phyloP scores from a whole-genome alignment of 108 stramenopile species.

The Licmophora abbreviata region DNA sequence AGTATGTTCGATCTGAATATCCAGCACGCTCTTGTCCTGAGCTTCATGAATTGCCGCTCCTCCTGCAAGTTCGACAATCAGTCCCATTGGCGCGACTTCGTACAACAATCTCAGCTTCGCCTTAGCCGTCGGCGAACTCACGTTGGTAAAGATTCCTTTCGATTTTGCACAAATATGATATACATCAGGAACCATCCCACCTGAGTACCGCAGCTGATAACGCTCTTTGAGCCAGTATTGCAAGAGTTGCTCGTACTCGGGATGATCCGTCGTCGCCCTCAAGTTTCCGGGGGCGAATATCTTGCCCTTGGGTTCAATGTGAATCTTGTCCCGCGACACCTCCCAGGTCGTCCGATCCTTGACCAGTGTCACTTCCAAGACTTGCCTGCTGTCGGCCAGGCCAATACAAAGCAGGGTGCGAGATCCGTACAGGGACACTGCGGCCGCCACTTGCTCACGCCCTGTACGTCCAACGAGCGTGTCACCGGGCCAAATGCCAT shows the following conservation, averaged over 20 bases:
- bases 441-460: slow-evolving; percentile 70
- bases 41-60: slow-evolving; percentile 52
- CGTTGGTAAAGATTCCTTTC: slow-evolving; percentile 69
- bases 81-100: slow-evolving; percentile 75
- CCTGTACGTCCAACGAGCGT: slow-evolving; percentile 52
- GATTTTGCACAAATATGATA: slow-evolving; percentile 63
- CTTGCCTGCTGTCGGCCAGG: slow-evolving; percentile 39
- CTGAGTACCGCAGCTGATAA: slow-evolving; percentile 72
- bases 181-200: slow-evolving; percentile 71
- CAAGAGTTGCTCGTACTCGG: slow-evolving; percentile 56
- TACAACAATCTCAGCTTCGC: slow-evolving; percentile 82
- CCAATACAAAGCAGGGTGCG: slow-evolving; percentile 69
- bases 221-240: slow-evolving; percentile 71
- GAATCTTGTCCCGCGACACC: slow-evolving; percentile 26
- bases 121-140: slow-evolving; percentile 65
- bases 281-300: slow-evolving; percentile 87
- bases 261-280: slow-evolving; percentile 72
- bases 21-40: slow-evolving; percentile 46
- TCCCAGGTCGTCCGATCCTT: slow-evolving; percentile 45
- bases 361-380: slow-evolving; percentile 54
- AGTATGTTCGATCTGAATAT: slow-evolving; percentile 60
- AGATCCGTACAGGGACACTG: slow-evolving; percentile 73
- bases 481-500: slow-evolving; percentile 77
- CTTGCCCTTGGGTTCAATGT: slow-evolving; percentile 43
- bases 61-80: slow-evolving; percentile 75